phyloP scores from a whole-genome alignment of 495 filamentous ascomycete genomes.

The Penicillium turbatum region DNA sequence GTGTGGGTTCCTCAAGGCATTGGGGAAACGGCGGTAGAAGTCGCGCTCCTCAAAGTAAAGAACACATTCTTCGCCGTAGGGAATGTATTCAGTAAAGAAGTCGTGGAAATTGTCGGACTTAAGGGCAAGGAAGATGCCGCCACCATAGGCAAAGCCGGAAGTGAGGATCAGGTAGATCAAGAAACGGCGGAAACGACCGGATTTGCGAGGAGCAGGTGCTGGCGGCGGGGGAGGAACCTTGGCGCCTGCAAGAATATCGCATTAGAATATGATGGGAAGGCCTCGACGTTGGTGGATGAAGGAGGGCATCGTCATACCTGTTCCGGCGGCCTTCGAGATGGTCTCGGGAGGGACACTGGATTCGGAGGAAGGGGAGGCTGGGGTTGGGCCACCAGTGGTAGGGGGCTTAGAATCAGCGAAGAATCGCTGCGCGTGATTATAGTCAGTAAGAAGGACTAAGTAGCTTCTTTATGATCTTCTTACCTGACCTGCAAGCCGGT shows the following conservation, averaged over 20 bases:
- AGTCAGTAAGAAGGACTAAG: conserved; percentile 8
- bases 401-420: conserved; percentile 43
- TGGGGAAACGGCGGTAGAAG: conserved; percentile 86
- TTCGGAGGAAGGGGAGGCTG: conserved; percentile 44
- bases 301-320: conserved; percentile 35
- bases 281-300: conserved; percentile 11
- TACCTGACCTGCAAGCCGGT: conserved; percentile 45
- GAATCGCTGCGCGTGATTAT: conserved; percentile 30
- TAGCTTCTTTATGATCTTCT: conserved; percentile 17
- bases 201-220: conserved; percentile 55
- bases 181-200: conserved; percentile 72
- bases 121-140: conserved; percentile 85
- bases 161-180: conserved; percentile 68
- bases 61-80: conserved; percentile 90
- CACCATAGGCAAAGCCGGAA: conserved; percentile 72
- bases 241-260: conserved; percentile 16
- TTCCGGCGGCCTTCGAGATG: conserved; percentile 53
- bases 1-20: conserved; percentile 52
- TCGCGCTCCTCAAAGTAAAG: conserved; percentile 97
- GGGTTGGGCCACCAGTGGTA: conserved; percentile 32
- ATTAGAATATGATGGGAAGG: conserved; percentile 10
- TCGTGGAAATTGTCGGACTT: conserved; percentile 98
- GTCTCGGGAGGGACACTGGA: conserved; percentile 58
- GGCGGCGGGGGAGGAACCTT: conserved; percentile 35
- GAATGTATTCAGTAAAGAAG: conserved; percentile 97